phyloP scores from a whole-genome alignment of 352 stramenopile species.

The Chrysophaeum taylorii region DNA sequence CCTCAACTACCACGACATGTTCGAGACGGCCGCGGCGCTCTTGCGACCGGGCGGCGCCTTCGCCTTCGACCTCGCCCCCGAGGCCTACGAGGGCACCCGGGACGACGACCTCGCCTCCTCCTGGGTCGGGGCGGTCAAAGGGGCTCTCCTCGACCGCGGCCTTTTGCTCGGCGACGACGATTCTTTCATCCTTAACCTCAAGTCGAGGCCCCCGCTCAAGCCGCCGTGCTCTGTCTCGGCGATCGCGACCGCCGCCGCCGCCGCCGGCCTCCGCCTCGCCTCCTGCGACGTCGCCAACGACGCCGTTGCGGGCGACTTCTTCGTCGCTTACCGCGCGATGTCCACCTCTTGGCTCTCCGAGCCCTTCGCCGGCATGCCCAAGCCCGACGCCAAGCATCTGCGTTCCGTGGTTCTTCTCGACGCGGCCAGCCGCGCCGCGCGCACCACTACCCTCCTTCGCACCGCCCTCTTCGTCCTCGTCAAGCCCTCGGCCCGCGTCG shows the following conservation, averaged over 20 bases:
- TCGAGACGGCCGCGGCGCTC: background rate
- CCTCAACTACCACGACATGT: constrained; percentile 8
- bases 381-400: background rate
- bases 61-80: background rate
- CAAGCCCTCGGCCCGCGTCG: no score
- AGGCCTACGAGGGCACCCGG: background rate
- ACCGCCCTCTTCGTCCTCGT: no score
- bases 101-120: background rate
- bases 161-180: background rate
- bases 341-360: background rate
- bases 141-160: background rate
- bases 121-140: background rate
- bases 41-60: background rate
- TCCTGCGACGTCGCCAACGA: background rate
- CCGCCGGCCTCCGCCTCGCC: constrained; percentile 1
- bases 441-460: no score
- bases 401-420: background rate
- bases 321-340: background rate
- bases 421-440: background rate
- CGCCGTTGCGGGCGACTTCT: constrained; percentile 7
- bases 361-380: background rate
- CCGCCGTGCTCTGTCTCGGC: background rate
- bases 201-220: background rate
- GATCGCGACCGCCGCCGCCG: background rate
- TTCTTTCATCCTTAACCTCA: background rate